Base-by-base conservation (phyloP, 2,329 filamentous ascomycete species). In the Ceratocystis destructans region DNA sequence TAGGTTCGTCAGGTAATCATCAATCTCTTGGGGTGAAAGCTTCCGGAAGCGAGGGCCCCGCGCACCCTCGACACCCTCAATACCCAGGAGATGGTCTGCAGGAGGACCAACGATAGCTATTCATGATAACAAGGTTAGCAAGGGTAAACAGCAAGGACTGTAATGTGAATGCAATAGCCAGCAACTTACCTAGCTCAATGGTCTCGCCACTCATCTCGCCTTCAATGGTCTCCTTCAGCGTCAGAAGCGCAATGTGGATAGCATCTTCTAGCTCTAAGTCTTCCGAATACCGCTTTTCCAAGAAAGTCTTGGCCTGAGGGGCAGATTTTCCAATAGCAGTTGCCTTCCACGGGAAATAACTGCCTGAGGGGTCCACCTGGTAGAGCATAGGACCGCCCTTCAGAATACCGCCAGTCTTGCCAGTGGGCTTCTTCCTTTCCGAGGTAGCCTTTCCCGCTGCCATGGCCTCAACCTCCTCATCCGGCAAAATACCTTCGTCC, bases 171-270 rank as follows among this genome's bases (percentile, higher is more conserved):
- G 6, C 28, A 5, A 12, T n/a, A 33, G 55, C 65, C 10, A 59
- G 12, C 6, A 57, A 75, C 86, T 76, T 78, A 91, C 90, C 93
- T 76, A 99, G 96, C 79, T 99, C 94, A 70, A 99, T 95, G 41
- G 93, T 96, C 76, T 97, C 92, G 69, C 93, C 93, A 72, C 93
- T 97, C 93, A 97, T 97, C 80, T 97, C 94, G 67, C 94, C 94
- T 79, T 97, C 93, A 74, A 99, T 99, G 67, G 94, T 96, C 82
- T 99, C 94, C 83, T 99, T 99, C 75, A 99, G 80, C 31, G 94
- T 99, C 75, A 99, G 80, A 66, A 99, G 83, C 68, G 94, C 94
- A 79, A 99, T 99, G 78, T 99, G 94, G 71, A 99, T 94, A 8
- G 94, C 94, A 77, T 99, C 94, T 78, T 99, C 94, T 70, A 99